Conservation (phyloP, 495 filamentous ascomycete genomes). For the Cudoniella acicularis region DNA sequence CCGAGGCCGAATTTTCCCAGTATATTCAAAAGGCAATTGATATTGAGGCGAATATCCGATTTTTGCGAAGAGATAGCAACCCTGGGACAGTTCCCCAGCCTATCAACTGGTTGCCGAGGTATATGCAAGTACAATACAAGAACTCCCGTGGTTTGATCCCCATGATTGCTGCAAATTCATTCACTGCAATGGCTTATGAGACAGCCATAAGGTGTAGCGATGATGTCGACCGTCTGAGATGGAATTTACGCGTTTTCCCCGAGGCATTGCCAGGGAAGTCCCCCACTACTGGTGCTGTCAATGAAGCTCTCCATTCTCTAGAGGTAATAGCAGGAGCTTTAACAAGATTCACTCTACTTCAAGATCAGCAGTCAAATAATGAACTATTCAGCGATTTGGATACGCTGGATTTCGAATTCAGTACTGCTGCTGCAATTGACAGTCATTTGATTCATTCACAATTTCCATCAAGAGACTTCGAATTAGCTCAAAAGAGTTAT, state of each 20-base stretch:
- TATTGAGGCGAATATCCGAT: not conserved
- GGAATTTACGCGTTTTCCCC: not conserved
- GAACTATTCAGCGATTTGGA: conserved; percentile 12
- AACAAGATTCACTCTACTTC: conserved; percentile 1
- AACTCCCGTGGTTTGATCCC: not conserved
- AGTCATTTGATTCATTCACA: not conserved
- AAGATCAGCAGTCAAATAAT: not conserved
- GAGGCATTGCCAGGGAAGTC: not conserved
- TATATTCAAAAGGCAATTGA: conserved; percentile 1
- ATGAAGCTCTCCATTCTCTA: conserved; percentile 1
- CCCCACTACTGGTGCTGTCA: not conserved
- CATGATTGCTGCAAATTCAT: conserved; percentile 1
- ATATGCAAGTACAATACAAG: not conserved
- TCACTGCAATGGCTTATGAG: conserved; percentile 13
- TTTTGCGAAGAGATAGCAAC: not conserved
- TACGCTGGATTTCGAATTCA: conserved; percentile 10
- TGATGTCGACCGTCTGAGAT: conserved; percentile 1
- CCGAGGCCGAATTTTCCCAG: not conserved
- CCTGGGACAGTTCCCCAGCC: not conserved
- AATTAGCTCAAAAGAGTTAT: conserved; percentile 11
- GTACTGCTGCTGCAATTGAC: not conserved
- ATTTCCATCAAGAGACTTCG: conserved; percentile 5
- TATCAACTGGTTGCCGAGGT: not conserved
- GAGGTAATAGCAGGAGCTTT: not conserved
- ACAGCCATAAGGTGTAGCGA: conserved; percentile 1